phyloP scores from a whole-genome alignment of 345 rosid species.

The Lepidium didymum region DNA sequence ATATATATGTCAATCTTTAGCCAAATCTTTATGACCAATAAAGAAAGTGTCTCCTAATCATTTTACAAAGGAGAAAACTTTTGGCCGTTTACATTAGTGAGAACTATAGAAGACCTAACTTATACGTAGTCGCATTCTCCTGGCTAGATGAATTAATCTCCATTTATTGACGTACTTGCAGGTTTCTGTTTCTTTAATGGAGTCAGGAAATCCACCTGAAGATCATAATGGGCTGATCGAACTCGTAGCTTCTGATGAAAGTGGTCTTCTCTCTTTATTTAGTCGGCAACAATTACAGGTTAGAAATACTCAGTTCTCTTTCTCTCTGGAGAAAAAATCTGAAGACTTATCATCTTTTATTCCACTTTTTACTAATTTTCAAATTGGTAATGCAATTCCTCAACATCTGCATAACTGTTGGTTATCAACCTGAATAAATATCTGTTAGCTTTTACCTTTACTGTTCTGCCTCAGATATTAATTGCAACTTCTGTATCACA shows the following conservation, averaged over 20 bases:
- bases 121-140: not conserved
- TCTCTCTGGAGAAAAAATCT: not conserved
- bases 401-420: not conserved
- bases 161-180: slow-evolving; percentile 21
- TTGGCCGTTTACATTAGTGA: not conserved
- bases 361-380: not conserved
- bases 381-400: not conserved
- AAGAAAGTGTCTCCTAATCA: not conserved
- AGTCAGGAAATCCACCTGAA: slow-evolving; percentile 61
- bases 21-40: not conserved
- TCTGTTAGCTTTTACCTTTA: not conserved
- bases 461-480: not conserved
- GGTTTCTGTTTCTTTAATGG: slow-evolving; percentile 78
- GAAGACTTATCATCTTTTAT: not conserved
- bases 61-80: not conserved
- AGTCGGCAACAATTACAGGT: slow-evolving; percentile 95
- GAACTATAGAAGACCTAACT: not conserved
- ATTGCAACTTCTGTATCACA: not conserved
- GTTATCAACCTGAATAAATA: not conserved
- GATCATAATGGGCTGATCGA: slow-evolving; percentile 74
- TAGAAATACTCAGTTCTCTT: not conserved
- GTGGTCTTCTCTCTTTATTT: slow-evolving; percentile 67
- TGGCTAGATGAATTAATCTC: not conserved
- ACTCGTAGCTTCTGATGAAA: slow-evolving; percentile 61
- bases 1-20: not conserved